phyloP scores from a whole-genome alignment of 2,329 filamentous ascomycete species.

The Verticillium zaregamsianum region DNA sequence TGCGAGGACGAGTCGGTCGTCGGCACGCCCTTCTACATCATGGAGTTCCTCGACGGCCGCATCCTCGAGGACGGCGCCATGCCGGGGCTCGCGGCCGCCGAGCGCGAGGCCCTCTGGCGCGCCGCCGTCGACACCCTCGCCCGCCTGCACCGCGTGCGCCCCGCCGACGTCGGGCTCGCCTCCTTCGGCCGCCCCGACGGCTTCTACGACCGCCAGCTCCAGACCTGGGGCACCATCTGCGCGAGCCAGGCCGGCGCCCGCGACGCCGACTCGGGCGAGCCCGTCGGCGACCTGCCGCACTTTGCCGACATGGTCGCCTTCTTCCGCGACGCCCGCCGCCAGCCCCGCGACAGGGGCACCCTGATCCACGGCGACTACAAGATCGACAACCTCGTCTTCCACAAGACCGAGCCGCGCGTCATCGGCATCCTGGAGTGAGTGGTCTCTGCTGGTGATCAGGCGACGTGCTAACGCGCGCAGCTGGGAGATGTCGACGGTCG shows the following conservation, averaged over 20 bases:
- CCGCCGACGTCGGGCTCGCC: slow-evolving; percentile 62
- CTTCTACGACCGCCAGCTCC: slow-evolving; percentile 84
- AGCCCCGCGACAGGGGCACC: slow-evolving; percentile 72
- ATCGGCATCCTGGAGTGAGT: slow-evolving; percentile 85
- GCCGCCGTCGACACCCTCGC: slow-evolving; percentile 80
- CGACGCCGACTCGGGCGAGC: slow-evolving; percentile 71
- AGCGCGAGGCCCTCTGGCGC: slow-evolving; percentile 79
- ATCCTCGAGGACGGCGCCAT: slow-evolving; percentile 88
- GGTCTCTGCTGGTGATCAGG: no score
- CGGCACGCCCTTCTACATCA: slow-evolving; percentile 93
- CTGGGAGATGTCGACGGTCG: slow-evolving; percentile 98
- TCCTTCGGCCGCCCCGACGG: slow-evolving; percentile 68
- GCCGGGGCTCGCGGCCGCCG: slow-evolving; percentile 61
- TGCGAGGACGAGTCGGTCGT: slow-evolving; percentile 79
- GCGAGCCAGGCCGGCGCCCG: slow-evolving; percentile 68
- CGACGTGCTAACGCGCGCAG: slow-evolving; percentile 26
- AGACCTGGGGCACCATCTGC: slow-evolving; percentile 77
- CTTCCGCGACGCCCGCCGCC: slow-evolving; percentile 64
- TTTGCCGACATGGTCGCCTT: slow-evolving; percentile 77
- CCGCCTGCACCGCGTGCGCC: slow-evolving; percentile 74
- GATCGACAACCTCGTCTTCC: slow-evolving; percentile 86
- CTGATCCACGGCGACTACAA: slow-evolving; percentile 97
- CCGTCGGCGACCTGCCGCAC: slow-evolving; percentile 79
- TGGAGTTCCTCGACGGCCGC: slow-evolving; percentile 91
- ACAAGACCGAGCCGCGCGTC: slow-evolving; percentile 80